Conservation (phyloP, 2,329 filamentous ascomycete species). For the Penicillium sp. region DNA sequence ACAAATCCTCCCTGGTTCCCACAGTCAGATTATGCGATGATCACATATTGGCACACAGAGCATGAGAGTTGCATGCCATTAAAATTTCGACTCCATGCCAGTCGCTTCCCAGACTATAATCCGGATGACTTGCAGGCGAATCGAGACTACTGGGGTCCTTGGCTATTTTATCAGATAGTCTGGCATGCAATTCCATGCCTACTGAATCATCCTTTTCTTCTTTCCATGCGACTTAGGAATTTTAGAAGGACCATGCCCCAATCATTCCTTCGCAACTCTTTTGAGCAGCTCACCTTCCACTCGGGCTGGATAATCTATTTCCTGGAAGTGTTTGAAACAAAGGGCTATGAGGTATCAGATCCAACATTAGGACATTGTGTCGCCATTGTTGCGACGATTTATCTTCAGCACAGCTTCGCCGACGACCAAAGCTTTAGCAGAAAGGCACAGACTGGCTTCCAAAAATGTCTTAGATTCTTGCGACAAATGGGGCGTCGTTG, state of each 20-base stretch:
- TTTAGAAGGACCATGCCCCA: slow-evolving; percentile 52
- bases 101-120: slow-evolving; percentile 43
- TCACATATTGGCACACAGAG: slow-evolving; percentile 48
- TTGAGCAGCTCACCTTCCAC: slow-evolving; percentile 48
- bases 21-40: slow-evolving; percentile 48
- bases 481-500: slow-evolving; percentile 33
- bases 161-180: slow-evolving; percentile 49
- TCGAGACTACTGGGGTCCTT: slow-evolving; percentile 51
- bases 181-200: slow-evolving; percentile 51
- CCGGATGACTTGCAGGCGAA: slow-evolving; percentile 39
- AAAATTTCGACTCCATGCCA: slow-evolving; percentile 48
- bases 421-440: slow-evolving; percentile 30
- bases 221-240: slow-evolving; percentile 49
- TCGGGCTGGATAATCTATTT: slow-evolving; percentile 52
- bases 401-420: slow-evolving; percentile 52
- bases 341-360: slow-evolving; percentile 45
- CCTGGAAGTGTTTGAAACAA: slow-evolving; percentile 42
- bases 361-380: slow-evolving; percentile 48
- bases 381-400: slow-evolving; percentile 51
- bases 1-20: slow-evolving; percentile 44
- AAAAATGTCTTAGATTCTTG: slow-evolving; percentile 43
- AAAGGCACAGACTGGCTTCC: slow-evolving; percentile 40
- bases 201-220: slow-evolving; percentile 51
- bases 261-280: slow-evolving; percentile 52
- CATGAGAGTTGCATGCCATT: slow-evolving; percentile 50